Percentiles rank a stretch among this genome's conserved stretches.
Evolutionary conservation across 2,329 filamentous ascomycete genomes (phyloP).

Genomic region (Ceratocystis destructans): DNA sequence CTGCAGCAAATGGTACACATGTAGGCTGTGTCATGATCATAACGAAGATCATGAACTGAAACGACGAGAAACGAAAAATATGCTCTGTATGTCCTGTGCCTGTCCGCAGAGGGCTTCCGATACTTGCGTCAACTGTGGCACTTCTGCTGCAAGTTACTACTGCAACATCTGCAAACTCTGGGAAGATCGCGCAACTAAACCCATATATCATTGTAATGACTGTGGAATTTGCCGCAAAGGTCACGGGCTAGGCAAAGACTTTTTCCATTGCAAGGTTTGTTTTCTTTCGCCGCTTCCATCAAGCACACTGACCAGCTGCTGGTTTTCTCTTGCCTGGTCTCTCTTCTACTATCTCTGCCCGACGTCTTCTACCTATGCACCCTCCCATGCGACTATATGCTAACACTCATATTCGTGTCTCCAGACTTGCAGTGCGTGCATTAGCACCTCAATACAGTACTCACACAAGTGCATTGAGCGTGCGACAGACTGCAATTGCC

Average conservation of each 20-base stretch:
- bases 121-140: conserved; percentile 61
- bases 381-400: neutral
- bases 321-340: neutral
- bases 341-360: neutral
- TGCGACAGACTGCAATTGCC: conserved; percentile 88
- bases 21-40: conserved; percentile 84
- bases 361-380: neutral
- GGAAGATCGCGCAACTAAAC: conserved; percentile 83
- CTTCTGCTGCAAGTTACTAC: conserved; percentile 74
- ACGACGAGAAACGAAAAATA: conserved; percentile 74
- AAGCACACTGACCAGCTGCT: neutral
- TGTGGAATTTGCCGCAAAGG: conserved; percentile 92
- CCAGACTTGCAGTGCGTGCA: conserved; percentile 83
- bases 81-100: conserved; percentile 93
- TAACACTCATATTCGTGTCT: conserved; percentile 17
- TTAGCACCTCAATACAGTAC: conserved; percentile 70
- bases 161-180: conserved; percentile 91
- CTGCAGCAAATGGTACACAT: conserved; percentile 87
- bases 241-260: conserved; percentile 86
- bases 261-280: conserved; percentile 88
- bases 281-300: neutral
- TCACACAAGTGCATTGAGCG: conserved; percentile 90
- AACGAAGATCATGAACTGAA: conserved; percentile 66
- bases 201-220: conserved; percentile 90
- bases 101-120: conserved; percentile 73